A percentile compares a stretch with the other conserved stretches of the same genome.
Conservation (phyloP, 192 early-diverging fungal genomes). For the Backusella australiensis region DNA sequence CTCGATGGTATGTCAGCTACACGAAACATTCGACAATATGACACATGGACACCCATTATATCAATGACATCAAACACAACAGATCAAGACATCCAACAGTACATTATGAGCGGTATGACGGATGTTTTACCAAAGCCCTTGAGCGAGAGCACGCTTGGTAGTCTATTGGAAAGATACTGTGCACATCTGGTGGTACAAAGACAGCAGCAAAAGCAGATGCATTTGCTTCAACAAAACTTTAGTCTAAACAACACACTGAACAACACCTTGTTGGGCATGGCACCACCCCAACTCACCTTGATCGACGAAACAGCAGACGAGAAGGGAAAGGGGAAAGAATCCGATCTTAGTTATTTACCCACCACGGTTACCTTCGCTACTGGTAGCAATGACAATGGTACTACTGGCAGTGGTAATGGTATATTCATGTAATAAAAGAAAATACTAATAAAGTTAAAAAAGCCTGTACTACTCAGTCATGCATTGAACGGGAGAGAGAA, state of each 20-base stretch:
- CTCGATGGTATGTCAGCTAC: slow-evolving; percentile 71
- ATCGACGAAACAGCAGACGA: background rate
- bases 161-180: slow-evolving; percentile 58
- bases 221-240: slow-evolving; percentile 13
- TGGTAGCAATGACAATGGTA: background rate
- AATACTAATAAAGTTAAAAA: background rate
- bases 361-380: background rate
- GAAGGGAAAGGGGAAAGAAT: background rate
- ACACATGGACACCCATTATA: slow-evolving; percentile 68
- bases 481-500: background rate
- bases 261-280: background rate
- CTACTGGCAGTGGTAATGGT: background rate
- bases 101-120: slow-evolving; percentile 69
- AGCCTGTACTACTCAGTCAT: background rate
- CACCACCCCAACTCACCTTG: background rate
- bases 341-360: slow-evolving; percentile 1
- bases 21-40: slow-evolving; percentile 63
- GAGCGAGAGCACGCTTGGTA: slow-evolving; percentile 39
- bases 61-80: slow-evolving; percentile 73
- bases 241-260: background rate
- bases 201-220: slow-evolving; percentile 3
- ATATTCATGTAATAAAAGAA: background rate
- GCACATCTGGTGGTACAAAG: slow-evolving; percentile 38
- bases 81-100: slow-evolving; percentile 57
- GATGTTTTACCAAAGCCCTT: slow-evolving; percentile 70